Conservation (phyloP, 495 filamentous ascomycete genomes). For the Aspergillus egyptiacus region DNA sequence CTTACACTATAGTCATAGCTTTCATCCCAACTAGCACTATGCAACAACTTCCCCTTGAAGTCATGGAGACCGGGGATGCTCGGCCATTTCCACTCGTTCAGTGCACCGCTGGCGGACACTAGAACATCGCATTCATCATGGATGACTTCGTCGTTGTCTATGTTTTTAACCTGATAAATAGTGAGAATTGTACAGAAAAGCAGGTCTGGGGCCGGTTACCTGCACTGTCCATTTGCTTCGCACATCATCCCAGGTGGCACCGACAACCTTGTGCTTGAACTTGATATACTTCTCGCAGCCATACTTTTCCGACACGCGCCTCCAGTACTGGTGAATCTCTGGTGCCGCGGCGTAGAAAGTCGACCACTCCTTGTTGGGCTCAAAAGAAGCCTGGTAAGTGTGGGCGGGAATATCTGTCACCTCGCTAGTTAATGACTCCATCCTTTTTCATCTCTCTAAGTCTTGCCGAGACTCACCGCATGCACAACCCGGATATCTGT, state of each 20-base stretch:
- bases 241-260: slow-evolving; percentile 36
- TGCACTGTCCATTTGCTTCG: slow-evolving; percentile 44
- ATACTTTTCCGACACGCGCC: slow-evolving; percentile 38
- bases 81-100: slow-evolving; percentile 55
- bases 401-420: slow-evolving; percentile 37
- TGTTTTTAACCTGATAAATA: slow-evolving; percentile 33
- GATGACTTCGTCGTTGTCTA: slow-evolving; percentile 29
- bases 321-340: slow-evolving; percentile 57
- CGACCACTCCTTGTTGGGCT: slow-evolving; percentile 53
- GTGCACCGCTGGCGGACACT: slow-evolving; percentile 49
- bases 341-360: slow-evolving; percentile 50
- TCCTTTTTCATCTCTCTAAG: neutral
- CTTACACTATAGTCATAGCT: slow-evolving; percentile 28
- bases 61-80: slow-evolving; percentile 46
- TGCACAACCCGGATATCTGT: slow-evolving; percentile 63
- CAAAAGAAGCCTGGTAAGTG: slow-evolving; percentile 48
- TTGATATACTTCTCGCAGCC: slow-evolving; percentile 36
- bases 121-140: slow-evolving; percentile 49
- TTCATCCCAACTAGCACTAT: slow-evolving; percentile 50
- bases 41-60: slow-evolving; percentile 50
- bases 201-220: slow-evolving; percentile 10
- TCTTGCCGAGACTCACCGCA: slow-evolving; percentile 32
- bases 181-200: neutral
- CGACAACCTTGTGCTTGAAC: slow-evolving; percentile 31
- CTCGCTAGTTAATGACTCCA: neutral